Percentiles rank a stretch among this genome's conserved stretches.
Evolutionary conservation across 2,329 filamentous ascomycete species (phyloP).

Genomic region (Cladosporium velox): DNA sequence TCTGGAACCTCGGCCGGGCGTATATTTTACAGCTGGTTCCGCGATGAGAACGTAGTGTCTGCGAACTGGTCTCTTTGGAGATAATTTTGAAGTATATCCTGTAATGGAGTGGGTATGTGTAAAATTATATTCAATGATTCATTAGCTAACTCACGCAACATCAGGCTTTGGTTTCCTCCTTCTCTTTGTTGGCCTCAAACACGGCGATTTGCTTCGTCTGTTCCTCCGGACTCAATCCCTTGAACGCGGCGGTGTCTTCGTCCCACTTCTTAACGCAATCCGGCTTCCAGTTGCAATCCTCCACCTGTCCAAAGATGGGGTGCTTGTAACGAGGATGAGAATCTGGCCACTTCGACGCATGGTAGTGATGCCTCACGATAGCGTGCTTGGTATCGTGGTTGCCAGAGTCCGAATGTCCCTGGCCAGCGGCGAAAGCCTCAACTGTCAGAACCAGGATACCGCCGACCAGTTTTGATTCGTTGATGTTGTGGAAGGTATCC

Average conservation of each 20-base stretch:
- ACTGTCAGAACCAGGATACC: constrained; percentile 68
- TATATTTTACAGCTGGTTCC: neutral
- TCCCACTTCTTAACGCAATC: constrained; percentile 69
- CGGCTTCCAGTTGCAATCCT: constrained; percentile 68
- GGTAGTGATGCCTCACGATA: constrained; percentile 73
- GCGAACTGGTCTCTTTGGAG: neutral
- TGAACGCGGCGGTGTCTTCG: constrained; percentile 62
- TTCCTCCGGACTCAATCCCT: constrained; percentile 58
- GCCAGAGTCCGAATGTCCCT: constrained; percentile 72
- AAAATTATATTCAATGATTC: neutral
- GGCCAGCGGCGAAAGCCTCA: constrained; percentile 71
- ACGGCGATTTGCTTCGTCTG: constrained; percentile 38
- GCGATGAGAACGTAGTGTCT: neutral
- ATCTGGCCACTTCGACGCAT: constrained; percentile 71
- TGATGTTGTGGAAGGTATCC: constrained; percentile 66
- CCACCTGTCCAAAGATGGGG: constrained; percentile 69
- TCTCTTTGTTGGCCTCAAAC: neutral
- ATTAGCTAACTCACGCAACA: neutral
- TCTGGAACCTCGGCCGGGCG: neutral
- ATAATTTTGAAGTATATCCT: neutral
- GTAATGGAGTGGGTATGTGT: neutral
- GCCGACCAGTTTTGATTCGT: constrained; percentile 65
- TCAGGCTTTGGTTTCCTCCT: constrained; percentile 1
- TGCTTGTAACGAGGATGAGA: constrained; percentile 67
- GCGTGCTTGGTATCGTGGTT: constrained; percentile 67